These are phyloP conservation scores for Arabidopsis hybrid DNA, from an alignment of 441 rosid species.

Conservation along the genomic window DNA sequence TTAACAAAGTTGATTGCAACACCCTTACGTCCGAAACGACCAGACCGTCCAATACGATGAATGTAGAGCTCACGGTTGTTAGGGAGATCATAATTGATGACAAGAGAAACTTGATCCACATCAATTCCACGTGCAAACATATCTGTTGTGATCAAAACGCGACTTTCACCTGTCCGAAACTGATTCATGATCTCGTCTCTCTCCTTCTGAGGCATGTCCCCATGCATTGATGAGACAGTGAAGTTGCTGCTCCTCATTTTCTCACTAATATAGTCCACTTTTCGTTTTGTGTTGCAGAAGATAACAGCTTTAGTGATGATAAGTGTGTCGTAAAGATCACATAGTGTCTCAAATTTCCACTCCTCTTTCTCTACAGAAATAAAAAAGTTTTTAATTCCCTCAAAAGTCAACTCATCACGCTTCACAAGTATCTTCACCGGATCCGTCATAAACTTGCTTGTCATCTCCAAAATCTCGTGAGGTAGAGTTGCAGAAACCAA, in stretches of 20 bases:
- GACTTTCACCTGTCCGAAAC: slow-evolving; percentile 79
- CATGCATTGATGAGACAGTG: slow-evolving; percentile 96
- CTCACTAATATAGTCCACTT: slow-evolving; percentile 99
- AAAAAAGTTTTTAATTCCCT: slow-evolving; percentile 96
- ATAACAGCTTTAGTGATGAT: slow-evolving; percentile 95
- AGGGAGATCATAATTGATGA: slow-evolving; percentile 95
- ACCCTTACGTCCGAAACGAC: slow-evolving; percentile 99
- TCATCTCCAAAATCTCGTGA: slow-evolving; percentile 97
- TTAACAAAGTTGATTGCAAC: slow-evolving; percentile 93
- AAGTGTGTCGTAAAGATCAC: slow-evolving; percentile 94
- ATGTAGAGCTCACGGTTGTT: slow-evolving; percentile 97
- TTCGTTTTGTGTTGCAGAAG: slow-evolving; percentile 95
- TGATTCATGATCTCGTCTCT: slow-evolving; percentile 91
- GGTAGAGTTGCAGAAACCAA: slow-evolving; percentile 98
- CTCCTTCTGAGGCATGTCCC: slow-evolving; percentile 98
- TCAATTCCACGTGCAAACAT: slow-evolving; percentile 98
- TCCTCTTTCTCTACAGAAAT: slow-evolving; percentile 97
- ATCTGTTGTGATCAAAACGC: slow-evolving; percentile 96
- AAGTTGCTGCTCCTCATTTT: slow-evolving; percentile 90
- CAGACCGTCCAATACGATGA: slow-evolving; percentile 96
- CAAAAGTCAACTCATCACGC: slow-evolving; percentile 98
- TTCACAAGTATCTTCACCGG: slow-evolving; percentile 97
- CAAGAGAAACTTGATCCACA: slow-evolving; percentile 96
- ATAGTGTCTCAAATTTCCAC: slow-evolving; percentile 97
- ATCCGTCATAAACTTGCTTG: slow-evolving; percentile 95